These are phyloP conservation scores for Phytomonas sp. DNA, from an alignment of 208 protist genomes.

Conservation along the genomic window DNA sequence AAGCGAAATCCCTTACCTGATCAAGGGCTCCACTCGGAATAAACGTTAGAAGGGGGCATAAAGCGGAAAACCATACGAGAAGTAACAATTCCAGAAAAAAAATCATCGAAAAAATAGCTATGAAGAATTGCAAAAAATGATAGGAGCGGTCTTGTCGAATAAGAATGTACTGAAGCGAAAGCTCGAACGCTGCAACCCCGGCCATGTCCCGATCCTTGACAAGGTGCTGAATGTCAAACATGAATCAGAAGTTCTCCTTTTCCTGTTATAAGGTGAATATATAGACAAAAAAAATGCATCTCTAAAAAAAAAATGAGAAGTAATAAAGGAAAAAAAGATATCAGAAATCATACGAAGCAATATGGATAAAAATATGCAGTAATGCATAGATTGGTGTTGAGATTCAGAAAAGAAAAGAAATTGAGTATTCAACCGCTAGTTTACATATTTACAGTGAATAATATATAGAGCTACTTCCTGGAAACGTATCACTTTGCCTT, in stretches of 20 bases:
- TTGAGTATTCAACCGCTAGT: slow-evolving; percentile 2
- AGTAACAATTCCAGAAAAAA: slow-evolving; percentile 48
- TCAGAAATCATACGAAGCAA: background rate
- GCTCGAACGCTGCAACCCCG: slow-evolving; percentile 72
- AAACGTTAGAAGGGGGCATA: slow-evolving; percentile 34
- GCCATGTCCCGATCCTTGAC: slow-evolving; percentile 41
- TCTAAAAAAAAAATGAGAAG: slow-evolving; percentile 1
- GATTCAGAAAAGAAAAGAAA: slow-evolving; percentile 4
- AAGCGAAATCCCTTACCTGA: slow-evolving; percentile 16
- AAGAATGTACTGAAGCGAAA: slow-evolving; percentile 71
- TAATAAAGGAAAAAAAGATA: background rate
- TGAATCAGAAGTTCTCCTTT: background rate
- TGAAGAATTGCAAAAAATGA: slow-evolving; percentile 75
- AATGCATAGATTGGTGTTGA: slow-evolving; percentile 4
- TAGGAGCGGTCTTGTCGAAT: slow-evolving; percentile 79
- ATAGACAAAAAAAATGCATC: background rate
- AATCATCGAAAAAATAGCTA: slow-evolving; percentile 47
- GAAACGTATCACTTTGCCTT: slow-evolving; percentile 2
- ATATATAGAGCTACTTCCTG: background rate
- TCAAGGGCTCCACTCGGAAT: slow-evolving; percentile 14
- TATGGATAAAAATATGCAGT: background rate
- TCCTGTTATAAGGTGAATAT: background rate
- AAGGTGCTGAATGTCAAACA: background rate
- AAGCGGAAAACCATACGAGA: slow-evolving; percentile 22
- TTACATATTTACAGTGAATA: background rate